Base-by-base conservation (phyloP, 768 basidiomycete species). In the Leccinellum rugosiceps region DNA sequence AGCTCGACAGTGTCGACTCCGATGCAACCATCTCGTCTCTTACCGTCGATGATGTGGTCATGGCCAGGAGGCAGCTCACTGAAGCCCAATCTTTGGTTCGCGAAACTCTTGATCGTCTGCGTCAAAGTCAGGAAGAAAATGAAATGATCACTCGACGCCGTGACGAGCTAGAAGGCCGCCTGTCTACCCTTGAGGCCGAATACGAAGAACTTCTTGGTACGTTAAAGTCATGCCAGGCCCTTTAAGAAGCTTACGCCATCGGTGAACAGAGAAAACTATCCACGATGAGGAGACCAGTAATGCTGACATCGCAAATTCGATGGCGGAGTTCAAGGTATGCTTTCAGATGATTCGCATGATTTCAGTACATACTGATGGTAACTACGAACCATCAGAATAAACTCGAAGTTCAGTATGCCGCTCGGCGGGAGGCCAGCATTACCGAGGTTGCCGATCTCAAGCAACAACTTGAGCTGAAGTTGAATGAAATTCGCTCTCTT, bases 171-270 rank as follows among this genome's bases (percentile, higher is more conserved):
- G 95, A 99, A 74, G 77, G 81, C 41, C 82, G 95, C 57, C 79
- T 97, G 49, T 74, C 84, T 35, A 81, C 86, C 46, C 76, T 98
- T 28, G 95, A 98, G 74, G 79, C 89, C 3, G 97, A 98, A 68
- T 98, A 98, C 65, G 97, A 99, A 74, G 97, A 98, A 74, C 80
- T 98, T 25, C 81, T 99, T 31, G 95, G 94, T 94, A 61, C 62
- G 85, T 76, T 41, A 53, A 26, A 49, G 41, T 57, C 52, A 7
- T 14, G n/a, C 19, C 32, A 28, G 56, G 25, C 21, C 15, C 23
- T 19, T 45, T 59, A 14, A 51, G 51, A 32, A 49, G 35, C 50
- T 63, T 44, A 53, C 17, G 34, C 58, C 55, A 58, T 64, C 48
- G 19, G 32, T 45, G 31, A 62, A 59, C 75, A 94, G 94, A 96